Evolutionary conservation across 169 alveolate genomes (phyloP).

Genomic region (Cryptosporidium sp.): DNA sequence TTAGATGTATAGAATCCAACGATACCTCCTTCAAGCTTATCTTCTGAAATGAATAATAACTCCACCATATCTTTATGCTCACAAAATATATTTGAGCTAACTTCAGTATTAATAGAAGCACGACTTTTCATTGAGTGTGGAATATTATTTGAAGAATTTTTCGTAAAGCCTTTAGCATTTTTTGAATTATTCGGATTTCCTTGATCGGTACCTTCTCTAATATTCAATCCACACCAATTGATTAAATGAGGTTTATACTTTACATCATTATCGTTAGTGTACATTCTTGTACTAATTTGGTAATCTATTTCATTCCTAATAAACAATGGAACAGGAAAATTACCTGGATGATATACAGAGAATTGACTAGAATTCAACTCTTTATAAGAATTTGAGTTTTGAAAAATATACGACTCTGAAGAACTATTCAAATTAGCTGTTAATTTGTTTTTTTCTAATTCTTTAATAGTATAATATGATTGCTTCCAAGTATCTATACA

Average conservation of each 20-base stretch:
- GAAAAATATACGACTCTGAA: neutral
- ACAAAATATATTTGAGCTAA: slow-evolving; percentile 15
- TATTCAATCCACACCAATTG: slow-evolving; percentile 67
- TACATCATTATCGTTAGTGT: slow-evolving; percentile 10
- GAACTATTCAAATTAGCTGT: neutral
- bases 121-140: neutral
- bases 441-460: neutral
- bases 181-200: neutral
- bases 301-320: slow-evolving; percentile 39
- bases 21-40: slow-evolving; percentile 29
- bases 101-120: neutral
- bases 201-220: neutral
- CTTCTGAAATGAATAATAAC: slow-evolving; percentile 52
- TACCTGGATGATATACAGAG: slow-evolving; percentile 45
- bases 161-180: neutral
- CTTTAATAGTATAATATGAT: slow-evolving; percentile 4
- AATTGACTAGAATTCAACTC: neutral
- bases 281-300: slow-evolving; percentile 12
- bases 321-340: slow-evolving; percentile 52
- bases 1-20: slow-evolving; percentile 67
- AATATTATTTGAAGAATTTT: neutral
- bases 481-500: slow-evolving; percentile 66
- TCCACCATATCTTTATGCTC: slow-evolving; percentile 63
- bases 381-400: neutral
- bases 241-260: slow-evolving; percentile 65